Evolutionary conservation across 345 rosid genomes (phyloP).

Genomic region (Pistacia integerrima): DNA sequence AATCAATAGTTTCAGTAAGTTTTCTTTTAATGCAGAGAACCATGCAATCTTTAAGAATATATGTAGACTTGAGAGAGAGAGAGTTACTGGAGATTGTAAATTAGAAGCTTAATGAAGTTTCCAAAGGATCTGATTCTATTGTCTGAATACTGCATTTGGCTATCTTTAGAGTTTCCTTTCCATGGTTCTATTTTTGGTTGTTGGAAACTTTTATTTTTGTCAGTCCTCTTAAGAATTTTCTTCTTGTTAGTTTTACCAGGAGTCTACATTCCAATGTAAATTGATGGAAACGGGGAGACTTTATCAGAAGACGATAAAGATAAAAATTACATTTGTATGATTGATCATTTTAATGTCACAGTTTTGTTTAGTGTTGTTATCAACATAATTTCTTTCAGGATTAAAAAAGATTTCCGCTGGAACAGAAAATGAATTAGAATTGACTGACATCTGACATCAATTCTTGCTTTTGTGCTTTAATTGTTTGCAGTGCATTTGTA

Average conservation of each 20-base stretch:
- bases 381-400: neutral
- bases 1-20: neutral
- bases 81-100: neutral
- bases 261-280: neutral
- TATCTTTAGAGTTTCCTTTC: neutral
- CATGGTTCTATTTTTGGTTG: neutral
- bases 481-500: neutral
- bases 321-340: too few species aligned
- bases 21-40: neutral
- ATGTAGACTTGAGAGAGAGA: neutral
- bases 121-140: neutral
- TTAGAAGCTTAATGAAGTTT: neutral
- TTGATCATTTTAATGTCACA: too few species aligned
- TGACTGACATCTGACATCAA: neutral
- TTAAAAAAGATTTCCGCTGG: neutral
- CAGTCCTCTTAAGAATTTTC: neutral
- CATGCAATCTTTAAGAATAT: neutral
- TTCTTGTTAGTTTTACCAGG: neutral
- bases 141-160: constrained; percentile 6
- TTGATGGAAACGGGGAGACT: neutral
- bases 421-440: neutral
- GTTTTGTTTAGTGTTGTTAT: neutral
- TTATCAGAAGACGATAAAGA: neutral
- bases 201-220: neutral
- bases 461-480: neutral